Evolutionary conservation across 805 yeast genomes (phyloP).

Genomic region (Candida orba): DNA sequence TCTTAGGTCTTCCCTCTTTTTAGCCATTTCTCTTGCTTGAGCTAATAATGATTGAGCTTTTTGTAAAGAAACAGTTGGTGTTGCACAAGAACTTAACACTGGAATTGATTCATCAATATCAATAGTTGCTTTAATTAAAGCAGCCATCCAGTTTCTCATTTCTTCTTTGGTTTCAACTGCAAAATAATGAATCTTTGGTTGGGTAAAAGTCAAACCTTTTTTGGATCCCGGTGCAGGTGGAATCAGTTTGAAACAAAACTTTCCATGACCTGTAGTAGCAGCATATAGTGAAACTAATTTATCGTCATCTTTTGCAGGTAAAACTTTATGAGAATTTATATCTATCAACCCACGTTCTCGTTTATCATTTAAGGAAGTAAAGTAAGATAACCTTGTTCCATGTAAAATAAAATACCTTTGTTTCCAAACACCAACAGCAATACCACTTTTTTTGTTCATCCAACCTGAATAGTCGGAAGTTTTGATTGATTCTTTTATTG

Average conservation of each 20-base stretch:
- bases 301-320: constrained; percentile 80
- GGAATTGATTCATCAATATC: constrained; percentile 93
- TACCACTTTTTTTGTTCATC: constrained; percentile 90
- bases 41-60: constrained; percentile 83
- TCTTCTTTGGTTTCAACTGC: constrained; percentile 90
- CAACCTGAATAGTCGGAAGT: constrained; percentile 82
- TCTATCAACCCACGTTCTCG: constrained; percentile 91
- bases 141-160: constrained; percentile 93
- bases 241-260: constrained; percentile 82
- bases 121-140: constrained; percentile 90
- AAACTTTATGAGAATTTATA: constrained; percentile 87
- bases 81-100: constrained; percentile 83
- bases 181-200: constrained; percentile 91
- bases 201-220: constrained; percentile 93
- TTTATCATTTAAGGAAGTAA: constrained; percentile 66
- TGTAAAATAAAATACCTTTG: constrained; percentile 78
- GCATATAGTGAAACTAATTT: constrained; percentile 82
- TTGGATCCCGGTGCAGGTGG: constrained; percentile 98
- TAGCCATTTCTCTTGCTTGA: constrained; percentile 72
- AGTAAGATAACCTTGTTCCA: constrained; percentile 89
- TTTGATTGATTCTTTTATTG: constrained; percentile 72
- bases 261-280: constrained; percentile 89
- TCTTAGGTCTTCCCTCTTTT: constrained; percentile 39
- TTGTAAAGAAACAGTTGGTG: constrained; percentile 88
- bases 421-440: constrained; percentile 87